phyloP scores from a whole-genome alignment of 83 land plant species.

The Thuja plicata region DNA sequence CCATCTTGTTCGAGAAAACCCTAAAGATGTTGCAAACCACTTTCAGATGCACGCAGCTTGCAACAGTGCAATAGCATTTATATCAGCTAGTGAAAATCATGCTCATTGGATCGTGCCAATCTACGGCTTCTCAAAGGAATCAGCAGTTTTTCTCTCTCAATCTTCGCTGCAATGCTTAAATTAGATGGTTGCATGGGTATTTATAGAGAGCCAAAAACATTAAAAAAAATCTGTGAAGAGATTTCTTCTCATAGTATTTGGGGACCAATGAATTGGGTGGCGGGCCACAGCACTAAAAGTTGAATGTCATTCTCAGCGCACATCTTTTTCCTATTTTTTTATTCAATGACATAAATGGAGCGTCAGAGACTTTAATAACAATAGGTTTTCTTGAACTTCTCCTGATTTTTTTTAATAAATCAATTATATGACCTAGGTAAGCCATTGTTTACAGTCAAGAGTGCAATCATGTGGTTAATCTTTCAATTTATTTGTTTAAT shows the following conservation, averaged over 20 bases:
- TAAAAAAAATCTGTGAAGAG: neutral
- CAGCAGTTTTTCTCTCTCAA: neutral
- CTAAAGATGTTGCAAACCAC: neutral
- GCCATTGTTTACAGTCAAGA: no score
- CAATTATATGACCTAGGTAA: no score
- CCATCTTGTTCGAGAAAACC: no score
- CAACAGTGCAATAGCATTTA: conserved; percentile 1
- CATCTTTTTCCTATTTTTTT: neutral
- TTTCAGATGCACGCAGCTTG: conserved; percentile 14
- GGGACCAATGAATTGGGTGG: neutral
- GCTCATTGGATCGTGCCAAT: neutral
- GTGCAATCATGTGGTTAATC: no score
- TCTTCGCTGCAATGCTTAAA: neutral
- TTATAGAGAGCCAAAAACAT: neutral
- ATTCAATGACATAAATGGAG: neutral
- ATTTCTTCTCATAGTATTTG: neutral
- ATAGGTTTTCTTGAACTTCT: neutral
- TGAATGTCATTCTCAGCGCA: neutral
- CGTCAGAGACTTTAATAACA: neutral
- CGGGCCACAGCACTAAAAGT: neutral
- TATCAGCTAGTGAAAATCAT: neutral
- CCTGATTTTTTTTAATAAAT: neutral
- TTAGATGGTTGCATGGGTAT: neutral
- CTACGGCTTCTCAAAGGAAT: conserved; percentile 8
- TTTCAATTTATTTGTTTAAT: no score